Evolutionary conservation across 2,329 filamentous ascomycete genomes (phyloP).

Genomic region (Stachybotrys chlorohalonatus): DNA sequence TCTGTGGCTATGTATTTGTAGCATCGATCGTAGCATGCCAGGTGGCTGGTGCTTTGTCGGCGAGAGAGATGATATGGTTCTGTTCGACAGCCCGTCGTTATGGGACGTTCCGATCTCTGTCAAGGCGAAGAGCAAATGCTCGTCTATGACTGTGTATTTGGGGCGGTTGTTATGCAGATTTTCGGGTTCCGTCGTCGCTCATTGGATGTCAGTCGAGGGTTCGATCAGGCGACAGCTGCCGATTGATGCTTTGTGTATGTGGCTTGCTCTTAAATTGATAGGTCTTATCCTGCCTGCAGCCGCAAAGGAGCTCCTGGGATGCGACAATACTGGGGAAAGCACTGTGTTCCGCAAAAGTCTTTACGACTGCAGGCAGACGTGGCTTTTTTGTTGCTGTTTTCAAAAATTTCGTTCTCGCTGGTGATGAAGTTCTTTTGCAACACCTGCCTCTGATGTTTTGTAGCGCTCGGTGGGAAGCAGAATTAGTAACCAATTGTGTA

Average conservation of each 20-base stretch:
- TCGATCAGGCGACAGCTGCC: neutral
- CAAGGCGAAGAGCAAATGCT: neutral
- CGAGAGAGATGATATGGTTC: slow-evolving; percentile 1
- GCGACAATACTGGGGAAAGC: neutral
- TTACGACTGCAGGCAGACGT: neutral
- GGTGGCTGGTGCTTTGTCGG: slow-evolving; percentile 1
- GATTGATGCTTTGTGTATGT: neutral
- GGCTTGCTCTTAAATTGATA: neutral
- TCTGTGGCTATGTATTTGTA: neutral
- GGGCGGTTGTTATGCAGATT: neutral
- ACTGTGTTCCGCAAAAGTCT: neutral
- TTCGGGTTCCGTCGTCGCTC: neutral
- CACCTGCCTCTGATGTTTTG: too few relatives aligned
- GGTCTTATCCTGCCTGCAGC: slow-evolving; percentile 1
- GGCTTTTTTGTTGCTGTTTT: neutral
- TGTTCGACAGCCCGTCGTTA: slow-evolving; percentile 1
- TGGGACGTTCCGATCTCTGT: slow-evolving; percentile 1
- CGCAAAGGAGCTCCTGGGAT: neutral
- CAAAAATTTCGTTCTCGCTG: slow-evolving; percentile 1
- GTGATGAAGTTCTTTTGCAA: neutral
- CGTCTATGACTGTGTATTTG: neutral
- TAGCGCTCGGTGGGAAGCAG: too few relatives aligned
- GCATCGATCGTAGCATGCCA: slow-evolving; percentile 1
- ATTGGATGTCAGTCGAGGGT: neutral
- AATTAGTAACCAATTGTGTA: too few relatives aligned